Evolutionary conservation across 1,284 basidiomycete genomes (phyloP).

Genomic region (Tremellales sp.): DNA sequence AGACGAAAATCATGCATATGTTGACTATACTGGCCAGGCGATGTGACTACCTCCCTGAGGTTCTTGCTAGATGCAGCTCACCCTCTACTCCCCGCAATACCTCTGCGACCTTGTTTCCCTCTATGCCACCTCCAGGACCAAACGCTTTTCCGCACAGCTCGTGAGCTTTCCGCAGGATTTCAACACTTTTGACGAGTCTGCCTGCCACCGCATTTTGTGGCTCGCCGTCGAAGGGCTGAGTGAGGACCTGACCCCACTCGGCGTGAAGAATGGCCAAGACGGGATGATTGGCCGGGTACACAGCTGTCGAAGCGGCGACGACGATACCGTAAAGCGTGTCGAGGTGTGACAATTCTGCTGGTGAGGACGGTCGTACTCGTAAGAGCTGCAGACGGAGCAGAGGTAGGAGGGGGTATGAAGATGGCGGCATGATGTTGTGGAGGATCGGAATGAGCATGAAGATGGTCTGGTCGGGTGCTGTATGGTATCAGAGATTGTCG

Average conservation of each 20-base stretch:
- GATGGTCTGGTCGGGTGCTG: conserved; percentile 57
- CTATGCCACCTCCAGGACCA: conserved; percentile 29
- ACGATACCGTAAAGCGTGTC: conserved; percentile 53
- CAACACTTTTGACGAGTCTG: not conserved
- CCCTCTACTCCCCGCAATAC: not conserved
- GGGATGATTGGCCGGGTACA: conserved; percentile 70
- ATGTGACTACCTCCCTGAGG: not conserved
- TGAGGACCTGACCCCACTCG: conserved; percentile 73
- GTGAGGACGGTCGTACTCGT: conserved; percentile 13
- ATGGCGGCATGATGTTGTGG: conserved; percentile 58
- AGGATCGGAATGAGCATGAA: conserved; percentile 55
- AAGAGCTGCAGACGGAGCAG: conserved; percentile 59
- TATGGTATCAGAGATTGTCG: not conserved
- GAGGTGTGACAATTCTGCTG: conserved; percentile 54
- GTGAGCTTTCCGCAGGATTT: not conserved
- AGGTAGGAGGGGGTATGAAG: conserved; percentile 70
- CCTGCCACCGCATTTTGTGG: not conserved
- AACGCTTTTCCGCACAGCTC: not conserved
- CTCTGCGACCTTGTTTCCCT: not conserved
- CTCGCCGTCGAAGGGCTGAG: not conserved
- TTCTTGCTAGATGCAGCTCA: not conserved
- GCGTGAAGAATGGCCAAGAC: conserved; percentile 68
- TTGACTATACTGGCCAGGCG: too few relatives aligned
- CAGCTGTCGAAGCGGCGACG: conserved; percentile 51
- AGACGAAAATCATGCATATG: not conserved